Base-by-base conservation (phyloP, 495 filamentous ascomycete species). In the Daldinia decipiens region DNA sequence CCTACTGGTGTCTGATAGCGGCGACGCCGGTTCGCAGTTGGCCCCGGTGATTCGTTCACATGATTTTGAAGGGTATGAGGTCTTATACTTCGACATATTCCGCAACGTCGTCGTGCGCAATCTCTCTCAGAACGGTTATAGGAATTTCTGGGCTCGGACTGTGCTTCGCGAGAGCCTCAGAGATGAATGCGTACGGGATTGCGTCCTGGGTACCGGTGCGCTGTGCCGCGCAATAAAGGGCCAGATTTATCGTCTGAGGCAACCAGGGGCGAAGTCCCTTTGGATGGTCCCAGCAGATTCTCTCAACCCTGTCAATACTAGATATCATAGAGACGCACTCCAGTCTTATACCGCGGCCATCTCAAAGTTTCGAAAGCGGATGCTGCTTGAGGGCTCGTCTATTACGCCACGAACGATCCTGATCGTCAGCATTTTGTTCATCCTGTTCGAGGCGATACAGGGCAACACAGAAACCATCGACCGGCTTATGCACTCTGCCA, bases 161-260 rank as follows among this genome's bases (percentile, higher is more conserved):
- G 51, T 73, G 8, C 61, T 70, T 7, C 50, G 70, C 26, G 70
- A 73, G 51, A 73, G 66, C 60, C 38, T 61, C 5, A 26, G 57
- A 15, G 70, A 73, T 24, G 70, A 73, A 27, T 70, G 70, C 40
- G 61, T 73, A 7, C 60, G 65, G 8, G 66, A 73, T 38, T 45
- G 60, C 21, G 61, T 73, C 3, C 70, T 69, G n/a, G 70, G 60
- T 6, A 70, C 65, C 13, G 66, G 66, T 5, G 70, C 66, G 1
- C 24, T 73, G 21, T 53, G 60, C 27, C 61, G 62, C 1, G 65
- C 70, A 13, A 36, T 73, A 32, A 50, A 59, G 53, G 56, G 50
- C 11, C 59, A 69, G 19, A 26, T 19, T 9, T 13, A 70, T 5
- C 13, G 54, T 5, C 9, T 55, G 26, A 32, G 19, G 15, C 36